Evolutionary conservation across 495 filamentous ascomycete species (phyloP), one percentile per base, ranked within the genome.

Genomic region (Stereocaulon alpinum): DNA sequence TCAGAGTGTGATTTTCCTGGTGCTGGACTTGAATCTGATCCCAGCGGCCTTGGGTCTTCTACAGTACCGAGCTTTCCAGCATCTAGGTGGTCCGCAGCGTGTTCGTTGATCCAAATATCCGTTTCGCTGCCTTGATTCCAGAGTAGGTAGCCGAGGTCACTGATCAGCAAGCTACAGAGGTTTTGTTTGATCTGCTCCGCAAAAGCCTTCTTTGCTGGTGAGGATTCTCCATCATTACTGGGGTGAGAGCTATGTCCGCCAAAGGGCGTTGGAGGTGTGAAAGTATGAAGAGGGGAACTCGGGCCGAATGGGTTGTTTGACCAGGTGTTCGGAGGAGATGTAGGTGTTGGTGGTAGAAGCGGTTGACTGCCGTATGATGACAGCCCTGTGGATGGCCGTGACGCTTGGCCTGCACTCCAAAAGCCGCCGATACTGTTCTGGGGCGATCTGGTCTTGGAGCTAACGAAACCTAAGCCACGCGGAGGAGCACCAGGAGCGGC

Each of bases 121-220:
- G 92, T 98, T 73, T 98, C 93, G 62, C 88, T 92, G 15, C 93
- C 77, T 61, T 84, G 82, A 37, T 85, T 81, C 72, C 91, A 95
- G 15, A 95, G 85, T 10, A 86, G 80, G 47, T 84, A 88, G 10
- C 90, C 89, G 17, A 98, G 77, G 71, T 98, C 93, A 61, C 91
- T 96, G 37, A 97, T 73, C 10, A 98, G 77, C 32, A 98, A 74
- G 63, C 89, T 90, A 15, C 86, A 89, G 55, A 96, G 72, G 1
- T 83, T 86, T 66, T 89, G 87, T 66, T 85, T 84, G 37, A 96
- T 74, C 17, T 89, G 85, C 2, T 81, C 74, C 42, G 95, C 76
- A 73, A 96, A 96, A 22, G 11, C 53, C 32, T 49, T 30, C 43
- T 56, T 61, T 12, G 56, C 32, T 3, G 58, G 58, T 20, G 49